Evolutionary conservation across 2,329 filamentous ascomycete species (phyloP).

Genomic region (Ceratocystis albifundus): DNA sequence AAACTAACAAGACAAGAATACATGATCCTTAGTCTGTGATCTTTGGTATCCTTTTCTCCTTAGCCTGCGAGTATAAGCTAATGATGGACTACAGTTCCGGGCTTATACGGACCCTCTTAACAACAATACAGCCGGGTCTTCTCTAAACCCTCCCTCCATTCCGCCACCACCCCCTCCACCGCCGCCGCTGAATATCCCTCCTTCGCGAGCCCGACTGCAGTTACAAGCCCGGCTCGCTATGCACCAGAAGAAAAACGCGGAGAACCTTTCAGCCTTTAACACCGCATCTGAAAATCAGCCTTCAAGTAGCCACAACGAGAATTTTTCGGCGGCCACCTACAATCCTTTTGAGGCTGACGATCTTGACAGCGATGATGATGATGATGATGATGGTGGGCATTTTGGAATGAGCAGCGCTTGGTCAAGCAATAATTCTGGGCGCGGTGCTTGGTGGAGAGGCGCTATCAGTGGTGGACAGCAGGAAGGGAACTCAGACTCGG

Average conservation of each 20-base stretch:
- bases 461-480: conserved; percentile 34
- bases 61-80: conserved; percentile 4
- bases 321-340: conserved; percentile 29
- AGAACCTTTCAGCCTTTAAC: conserved; percentile 37
- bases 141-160: conserved; percentile 47
- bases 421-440: conserved; percentile 27
- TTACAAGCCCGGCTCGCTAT: conserved; percentile 77
- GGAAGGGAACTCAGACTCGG: conserved; percentile 36
- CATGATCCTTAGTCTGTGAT: too few relatives aligned
- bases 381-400: conserved; percentile 34
- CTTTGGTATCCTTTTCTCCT: background rate
- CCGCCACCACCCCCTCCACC: conserved; percentile 55
- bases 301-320: background rate
- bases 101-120: conserved; percentile 47
- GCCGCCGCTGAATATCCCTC: conserved; percentile 71
- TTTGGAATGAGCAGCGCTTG: conserved; percentile 23
- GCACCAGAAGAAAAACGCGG: conserved; percentile 53
- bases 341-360: conserved; percentile 46
- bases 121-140: conserved; percentile 35
- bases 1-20: background rate
- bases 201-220: conserved; percentile 75
- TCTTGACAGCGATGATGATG: conserved; percentile 43
- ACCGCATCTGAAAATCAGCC: conserved; percentile 30
- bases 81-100: conserved; percentile 40
- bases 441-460: conserved; percentile 41